Base-by-base conservation (phyloP, 805 yeast genomes). In the Pachysolen tannophilus region DNA sequence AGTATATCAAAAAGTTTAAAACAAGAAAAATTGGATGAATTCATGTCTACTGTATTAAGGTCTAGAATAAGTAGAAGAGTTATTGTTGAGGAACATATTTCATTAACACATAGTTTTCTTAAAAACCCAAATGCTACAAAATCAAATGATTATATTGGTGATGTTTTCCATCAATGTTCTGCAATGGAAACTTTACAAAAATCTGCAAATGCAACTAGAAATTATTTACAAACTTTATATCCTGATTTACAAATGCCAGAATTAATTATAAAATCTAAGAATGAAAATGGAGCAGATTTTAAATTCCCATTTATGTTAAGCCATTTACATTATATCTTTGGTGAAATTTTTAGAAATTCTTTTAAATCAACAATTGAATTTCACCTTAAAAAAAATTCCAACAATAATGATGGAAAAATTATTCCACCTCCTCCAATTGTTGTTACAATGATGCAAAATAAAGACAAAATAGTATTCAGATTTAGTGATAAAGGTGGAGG, bases 401-500 rank as follows among this genome's bases (percentile, higher is more conserved):
- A 11, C 13, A 23, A 23, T 7, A 11, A 23, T 5, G 39, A 47
- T 18, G 32, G 55, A 2, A 17, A 27, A 3, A 16, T 35, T 5
- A 10, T 49, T 13, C 28, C 63, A 33, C 77, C 86, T 2, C 79
- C 82, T 1, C 85, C 95, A 0, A 76, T 90, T n/a, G 62, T 60
- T n/a, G 82, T 90, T 11, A 75, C 86, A 7, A 72, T 90, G 8
- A 67, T 83, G 2, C 71, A 79, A 42, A 73, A 83, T 14, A 65
- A 72, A 9, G 79, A 76, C 26, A 74, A 78, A 31, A 78, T 85
- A 19, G 63, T 78, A 3, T 81, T 90, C 53, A 68, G 95, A 34
- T 75, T 90, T 33, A 78, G 90, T 5, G 98, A 90, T 56, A 78
- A 72, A 45, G 97, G 96, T 3, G 97, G 97, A 20, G 98, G 97